phyloP scores from a whole-genome alignment of 129 eudicot species.

The Sambucus nigra region DNA sequence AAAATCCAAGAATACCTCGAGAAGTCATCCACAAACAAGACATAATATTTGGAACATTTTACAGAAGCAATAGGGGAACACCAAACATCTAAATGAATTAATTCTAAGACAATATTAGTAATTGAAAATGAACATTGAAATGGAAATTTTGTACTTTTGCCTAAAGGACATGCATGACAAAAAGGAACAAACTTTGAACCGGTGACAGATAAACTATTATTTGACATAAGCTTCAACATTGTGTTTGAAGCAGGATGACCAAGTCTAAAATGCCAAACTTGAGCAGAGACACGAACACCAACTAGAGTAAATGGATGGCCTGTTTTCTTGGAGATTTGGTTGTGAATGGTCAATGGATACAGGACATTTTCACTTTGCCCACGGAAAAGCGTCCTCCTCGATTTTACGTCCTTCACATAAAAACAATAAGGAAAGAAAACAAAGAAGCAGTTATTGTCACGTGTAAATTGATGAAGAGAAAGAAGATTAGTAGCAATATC shows the following conservation, averaged over 20 bases:
- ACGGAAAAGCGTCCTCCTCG: not conserved
- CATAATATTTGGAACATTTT: not conserved
- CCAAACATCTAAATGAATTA: slow-evolving; percentile 1
- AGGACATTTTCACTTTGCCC: not conserved
- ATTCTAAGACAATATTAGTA: not conserved
- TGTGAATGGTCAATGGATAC: not conserved
- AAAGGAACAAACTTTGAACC: not conserved
- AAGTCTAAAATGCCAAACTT: not conserved
- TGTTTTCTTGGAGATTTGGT: no score
- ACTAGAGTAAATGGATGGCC: not conserved
- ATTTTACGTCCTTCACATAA: not conserved
- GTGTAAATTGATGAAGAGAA: not conserved
- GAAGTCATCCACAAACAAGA: not conserved
- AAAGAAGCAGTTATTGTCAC: not conserved
- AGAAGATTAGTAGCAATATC: not conserved
- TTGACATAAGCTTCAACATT: not conserved
- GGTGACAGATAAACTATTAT: not conserved
- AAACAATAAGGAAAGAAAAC: not conserved
- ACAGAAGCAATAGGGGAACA: not conserved
- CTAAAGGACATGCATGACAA: not conserved
- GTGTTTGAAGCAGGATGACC: not conserved
- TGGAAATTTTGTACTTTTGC: not conserved
- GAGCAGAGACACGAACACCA: not conserved
- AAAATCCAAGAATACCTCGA: not conserved
- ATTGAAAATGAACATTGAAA: not conserved